Conservation (phyloP, 768 basidiomycete genomes). For the Cyclocybe cylindracea region DNA sequence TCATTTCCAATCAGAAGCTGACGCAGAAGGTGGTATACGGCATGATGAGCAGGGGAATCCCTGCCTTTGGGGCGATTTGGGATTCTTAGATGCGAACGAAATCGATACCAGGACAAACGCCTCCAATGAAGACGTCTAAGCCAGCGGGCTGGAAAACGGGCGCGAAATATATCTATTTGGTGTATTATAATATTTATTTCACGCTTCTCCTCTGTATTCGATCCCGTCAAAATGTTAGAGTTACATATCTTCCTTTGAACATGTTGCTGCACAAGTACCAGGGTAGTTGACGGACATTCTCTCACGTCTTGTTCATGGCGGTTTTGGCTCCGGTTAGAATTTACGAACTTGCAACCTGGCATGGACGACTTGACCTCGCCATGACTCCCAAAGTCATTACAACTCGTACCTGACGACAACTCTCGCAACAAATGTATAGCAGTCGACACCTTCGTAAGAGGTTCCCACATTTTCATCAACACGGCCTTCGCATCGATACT, state of each 20-base stretch:
- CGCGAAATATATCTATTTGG: too few species aligned
- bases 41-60: slow-evolving; percentile 59
- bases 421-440: slow-evolving; percentile 57
- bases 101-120: too few species aligned
- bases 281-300: too few species aligned
- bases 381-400: slow-evolving; percentile 15
- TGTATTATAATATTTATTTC: too few species aligned
- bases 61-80: slow-evolving; percentile 66
- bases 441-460: slow-evolving; percentile 35
- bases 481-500: slow-evolving; percentile 49
- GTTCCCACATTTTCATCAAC: slow-evolving; percentile 49
- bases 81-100: slow-evolving; percentile 40
- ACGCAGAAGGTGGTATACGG: slow-evolving; percentile 61
- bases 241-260: too few species aligned
- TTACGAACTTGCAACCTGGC: background rate
- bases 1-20: slow-evolving; percentile 60
- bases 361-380: slow-evolving; percentile 3
- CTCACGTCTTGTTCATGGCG: too few species aligned
- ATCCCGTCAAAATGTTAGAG: too few species aligned
- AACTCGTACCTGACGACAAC: slow-evolving; percentile 43
- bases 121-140: too few species aligned
- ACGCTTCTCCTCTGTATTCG: too few species aligned
- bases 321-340: too few species aligned
- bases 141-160: too few species aligned
- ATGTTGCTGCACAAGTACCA: too few species aligned